Base-by-base conservation (phyloP, 2,329 filamentous ascomycete species). In the Botrytis cinerea region DNA sequence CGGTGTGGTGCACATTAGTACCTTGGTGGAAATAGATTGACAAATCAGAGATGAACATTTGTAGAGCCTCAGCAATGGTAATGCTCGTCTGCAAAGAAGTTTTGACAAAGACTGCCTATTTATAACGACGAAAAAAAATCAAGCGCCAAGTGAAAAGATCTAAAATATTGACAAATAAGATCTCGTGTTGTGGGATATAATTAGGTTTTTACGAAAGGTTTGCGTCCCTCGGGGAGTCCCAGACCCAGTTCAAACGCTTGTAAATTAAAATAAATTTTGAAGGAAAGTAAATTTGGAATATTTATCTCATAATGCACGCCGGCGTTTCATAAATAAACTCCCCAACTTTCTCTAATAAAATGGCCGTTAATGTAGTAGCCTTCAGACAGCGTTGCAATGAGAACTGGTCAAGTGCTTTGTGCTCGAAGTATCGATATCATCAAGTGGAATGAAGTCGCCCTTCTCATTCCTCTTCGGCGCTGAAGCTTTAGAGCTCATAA, bases 351-450 rank as follows among this genome's bases (percentile, higher is more conserved):
- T 43, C 4, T 20, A 40, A 68, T 18, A 18, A n/a, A 12, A 57
- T 22, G 14, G n/a, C 46, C 66, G 25, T 48, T 3, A 22, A 35
- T 54, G 14, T 18, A 25, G 4, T 28, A 25, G 3, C 16, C 5
- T 63, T 61, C 12, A 70, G 22, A 60, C 67, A 28, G 51, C 67
- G 40, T 40, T 70, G 54, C 67, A 70, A 28, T 38, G 32, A 10
- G 66, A 18, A 28, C 25, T 68, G 46, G 32, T 12, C 28, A 22
- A 4, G 32, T 40, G 54, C 43, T 70, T 70, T 28, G 51, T 60
- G 45, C n/a, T 45, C 8, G 38, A 57, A 14, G 38, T 16, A 28
- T 60, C 46, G 46, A 59, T 12, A 25, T 43, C 67, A 25, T 70
- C 32, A 43, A 70, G 67, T 40, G 51, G 54, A 43, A 70, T 60